Percentiles rank a stretch among this genome's conserved stretches.
phyloP scores from a whole-genome alignment of 371 early-diverging fungal species.

The Phascolomyces articulosus region DNA sequence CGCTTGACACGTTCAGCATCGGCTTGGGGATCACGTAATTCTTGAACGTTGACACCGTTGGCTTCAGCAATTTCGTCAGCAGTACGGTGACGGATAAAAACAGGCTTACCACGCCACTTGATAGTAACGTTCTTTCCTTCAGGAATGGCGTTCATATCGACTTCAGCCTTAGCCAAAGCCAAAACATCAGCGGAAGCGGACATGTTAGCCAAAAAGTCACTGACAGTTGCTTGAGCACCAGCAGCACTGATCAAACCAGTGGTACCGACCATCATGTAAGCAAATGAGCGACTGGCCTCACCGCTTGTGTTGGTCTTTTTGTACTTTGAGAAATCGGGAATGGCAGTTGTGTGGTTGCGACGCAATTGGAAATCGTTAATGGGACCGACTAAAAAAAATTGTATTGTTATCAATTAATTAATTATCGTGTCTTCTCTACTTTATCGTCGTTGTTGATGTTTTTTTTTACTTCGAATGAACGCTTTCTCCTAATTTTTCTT shows the following conservation, averaged over 20 bases:
- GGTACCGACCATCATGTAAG: conserved; percentile 95
- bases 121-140: conserved; percentile 96
- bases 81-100: conserved; percentile 97
- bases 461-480: too few relatives aligned
- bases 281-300: conserved; percentile 76
- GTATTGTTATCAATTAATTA: too few relatives aligned
- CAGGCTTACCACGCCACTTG: conserved; percentile 99
- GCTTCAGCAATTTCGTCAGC: conserved; percentile 95
- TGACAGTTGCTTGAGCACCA: conserved; percentile 91
- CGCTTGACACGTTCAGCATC: conserved; percentile 91
- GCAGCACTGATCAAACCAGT: conserved; percentile 85
- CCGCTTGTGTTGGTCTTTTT: conserved; percentile 62
- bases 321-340: conserved; percentile 73
- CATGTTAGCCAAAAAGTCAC: conserved; percentile 89
- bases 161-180: conserved; percentile 97
- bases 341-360: conserved; percentile 60
- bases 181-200: conserved; percentile 96
- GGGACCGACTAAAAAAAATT: conserved; percentile 34
- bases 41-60: conserved; percentile 73
- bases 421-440: neutral
- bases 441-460: too few relatives aligned
- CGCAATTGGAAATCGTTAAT: conserved; percentile 54
- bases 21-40: conserved; percentile 90
- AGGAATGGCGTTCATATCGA: conserved; percentile 89
- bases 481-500: neutral